These are phyloP conservation scores for Geotrichum europaeum DNA, from an alignment of 1,139 yeast species.

Conservation along the genomic window DNA sequence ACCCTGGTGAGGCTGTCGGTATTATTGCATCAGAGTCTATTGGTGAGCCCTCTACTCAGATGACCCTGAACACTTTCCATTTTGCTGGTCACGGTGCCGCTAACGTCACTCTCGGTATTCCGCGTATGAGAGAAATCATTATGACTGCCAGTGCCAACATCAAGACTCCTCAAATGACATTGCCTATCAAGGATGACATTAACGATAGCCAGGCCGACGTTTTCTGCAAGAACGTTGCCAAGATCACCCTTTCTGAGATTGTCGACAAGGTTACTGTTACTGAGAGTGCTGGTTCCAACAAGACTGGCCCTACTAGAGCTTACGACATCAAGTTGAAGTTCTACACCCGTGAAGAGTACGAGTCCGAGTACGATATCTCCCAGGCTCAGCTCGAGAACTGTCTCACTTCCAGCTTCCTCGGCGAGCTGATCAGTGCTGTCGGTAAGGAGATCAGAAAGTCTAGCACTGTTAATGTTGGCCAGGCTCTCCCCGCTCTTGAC, in stretches of 20 bases:
- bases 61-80: conserved; percentile 99
- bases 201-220: conserved; percentile 82
- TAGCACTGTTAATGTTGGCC: conserved; percentile 65
- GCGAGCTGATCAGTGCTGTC: conserved; percentile 64
- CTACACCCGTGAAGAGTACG: conserved; percentile 72
- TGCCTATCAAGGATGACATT: conserved; percentile 76
- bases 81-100: conserved; percentile 99
- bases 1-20: conserved; percentile 98
- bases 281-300: conserved; percentile 65
- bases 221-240: conserved; percentile 86
- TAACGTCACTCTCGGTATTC: conserved; percentile 97
- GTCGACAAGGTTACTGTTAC: conserved; percentile 80
- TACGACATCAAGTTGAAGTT: conserved; percentile 71
- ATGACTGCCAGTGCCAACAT: conserved; percentile 97
- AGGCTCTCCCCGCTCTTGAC: conserved; percentile 42
- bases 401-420: conserved; percentile 59
- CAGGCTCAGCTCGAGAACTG: conserved; percentile 72
- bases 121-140: conserved; percentile 99
- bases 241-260: conserved; percentile 79
- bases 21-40: conserved; percentile 96
- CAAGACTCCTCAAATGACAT: conserved; percentile 96
- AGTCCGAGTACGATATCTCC: conserved; percentile 80
- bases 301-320: conserved; percentile 58
- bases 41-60: conserved; percentile 99
- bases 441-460: conserved; percentile 80